phyloP scores from a whole-genome alignment of 1,139 yeast genomes.

The Pichia sp. region DNA sequence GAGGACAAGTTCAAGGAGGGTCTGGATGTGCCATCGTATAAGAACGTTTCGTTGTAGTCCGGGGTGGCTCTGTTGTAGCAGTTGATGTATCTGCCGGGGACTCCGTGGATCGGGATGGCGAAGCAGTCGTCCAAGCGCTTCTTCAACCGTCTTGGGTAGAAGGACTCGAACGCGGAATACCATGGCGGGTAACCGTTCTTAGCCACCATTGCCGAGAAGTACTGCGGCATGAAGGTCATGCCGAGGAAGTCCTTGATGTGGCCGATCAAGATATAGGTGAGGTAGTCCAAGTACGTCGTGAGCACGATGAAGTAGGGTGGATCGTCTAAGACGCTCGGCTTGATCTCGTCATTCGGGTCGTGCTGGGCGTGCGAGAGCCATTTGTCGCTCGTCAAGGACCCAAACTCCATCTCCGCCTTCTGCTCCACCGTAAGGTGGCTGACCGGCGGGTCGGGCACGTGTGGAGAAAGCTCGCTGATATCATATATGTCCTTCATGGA shows the following conservation, averaged over 20 bases:
- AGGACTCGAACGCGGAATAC: constrained; percentile 89
- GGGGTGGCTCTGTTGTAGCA: constrained; percentile 71
- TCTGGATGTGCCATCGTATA: constrained; percentile 67
- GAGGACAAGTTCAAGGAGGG: constrained; percentile 85
- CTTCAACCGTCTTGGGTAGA: constrained; percentile 88
- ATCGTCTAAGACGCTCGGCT: constrained; percentile 66
- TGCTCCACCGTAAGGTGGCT: constrained; percentile 46
- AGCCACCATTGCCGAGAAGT: constrained; percentile 64
- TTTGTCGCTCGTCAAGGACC: constrained; percentile 53
- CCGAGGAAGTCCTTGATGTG: constrained; percentile 89
- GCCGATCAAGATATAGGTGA: constrained; percentile 80
- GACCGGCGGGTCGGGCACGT: constrained; percentile 47
- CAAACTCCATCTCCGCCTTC: constrained; percentile 61
- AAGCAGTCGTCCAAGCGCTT: constrained; percentile 90
- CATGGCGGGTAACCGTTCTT: constrained; percentile 93
- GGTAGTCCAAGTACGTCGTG: constrained; percentile 78
- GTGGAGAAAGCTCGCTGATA: constrained; percentile 13
- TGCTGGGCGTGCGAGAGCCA: constrained; percentile 52
- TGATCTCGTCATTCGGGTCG: constrained; percentile 51
- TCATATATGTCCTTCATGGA: constrained; percentile 12
- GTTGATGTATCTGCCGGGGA: constrained; percentile 87
- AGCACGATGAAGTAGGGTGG: constrained; percentile 80
- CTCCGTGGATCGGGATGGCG: constrained; percentile 93
- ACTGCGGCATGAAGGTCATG: constrained; percentile 60
- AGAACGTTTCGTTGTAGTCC: constrained; percentile 55